These are phyloP conservation scores for Cytospora mali DNA, from an alignment of 2,329 filamentous ascomycete species.

Conservation along the genomic window DNA sequence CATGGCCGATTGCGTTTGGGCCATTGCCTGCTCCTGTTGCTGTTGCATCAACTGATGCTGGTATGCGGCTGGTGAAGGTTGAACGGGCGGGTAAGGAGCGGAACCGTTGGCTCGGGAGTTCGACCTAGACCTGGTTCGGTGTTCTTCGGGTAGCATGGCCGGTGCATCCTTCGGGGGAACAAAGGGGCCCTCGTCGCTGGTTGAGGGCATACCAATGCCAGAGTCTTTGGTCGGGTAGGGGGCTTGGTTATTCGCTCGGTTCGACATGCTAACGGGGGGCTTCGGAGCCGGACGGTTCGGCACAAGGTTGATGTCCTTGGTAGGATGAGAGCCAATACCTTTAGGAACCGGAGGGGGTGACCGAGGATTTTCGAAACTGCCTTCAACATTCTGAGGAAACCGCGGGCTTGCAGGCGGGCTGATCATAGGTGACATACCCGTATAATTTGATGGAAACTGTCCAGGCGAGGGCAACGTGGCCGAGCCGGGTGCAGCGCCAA, in stretches of 20 bases:
- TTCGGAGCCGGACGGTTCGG: constrained; percentile 85
- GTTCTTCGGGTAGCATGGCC: constrained; percentile 67
- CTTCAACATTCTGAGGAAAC: constrained; percentile 84
- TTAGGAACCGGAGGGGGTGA: constrained; percentile 86
- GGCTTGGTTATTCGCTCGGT: constrained; percentile 56
- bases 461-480: constrained; percentile 51
- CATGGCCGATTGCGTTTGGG: constrained; percentile 77
- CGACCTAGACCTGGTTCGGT: constrained; percentile 68
- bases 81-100: constrained; percentile 49
- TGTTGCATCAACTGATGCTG: constrained; percentile 72
- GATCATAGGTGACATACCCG: constrained; percentile 63
- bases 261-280: constrained; percentile 70
- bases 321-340: constrained; percentile 49
- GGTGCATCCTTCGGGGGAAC: constrained; percentile 55
- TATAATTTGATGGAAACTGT: constrained; percentile 58
- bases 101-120: constrained; percentile 65
- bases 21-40: constrained; percentile 84
- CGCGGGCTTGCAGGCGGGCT: constrained; percentile 83
- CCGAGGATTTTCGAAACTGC: constrained; percentile 96
- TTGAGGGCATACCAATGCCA: constrained; percentile 62
- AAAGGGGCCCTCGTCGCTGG: constrained; percentile 58
- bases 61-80: constrained; percentile 51
- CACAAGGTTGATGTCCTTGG: constrained; percentile 65
- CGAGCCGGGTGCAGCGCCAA: constrained; percentile 46
- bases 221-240: constrained; percentile 64